Conservation (phyloP, 2,329 filamentous ascomycete species). For the Fusarium staphyleae region DNA sequence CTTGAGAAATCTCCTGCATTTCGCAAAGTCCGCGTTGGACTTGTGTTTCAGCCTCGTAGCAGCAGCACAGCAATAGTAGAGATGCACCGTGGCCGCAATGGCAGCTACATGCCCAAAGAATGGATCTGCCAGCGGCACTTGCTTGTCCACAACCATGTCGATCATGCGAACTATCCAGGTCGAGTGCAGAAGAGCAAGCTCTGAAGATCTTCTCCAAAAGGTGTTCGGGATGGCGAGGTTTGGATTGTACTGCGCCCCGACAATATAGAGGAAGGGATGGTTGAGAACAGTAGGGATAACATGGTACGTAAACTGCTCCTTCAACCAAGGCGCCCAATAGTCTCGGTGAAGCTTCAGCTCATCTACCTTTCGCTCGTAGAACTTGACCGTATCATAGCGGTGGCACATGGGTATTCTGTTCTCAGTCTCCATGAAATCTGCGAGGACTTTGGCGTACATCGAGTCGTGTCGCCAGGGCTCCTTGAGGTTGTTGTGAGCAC, state of each 20-base stretch:
- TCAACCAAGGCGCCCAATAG: slow-evolving; percentile 61
- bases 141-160: slow-evolving; percentile 60
- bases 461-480: slow-evolving; percentile 62
- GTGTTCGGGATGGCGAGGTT: slow-evolving; percentile 61
- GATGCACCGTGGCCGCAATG: slow-evolving; percentile 60
- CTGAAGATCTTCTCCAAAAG: slow-evolving; percentile 60
- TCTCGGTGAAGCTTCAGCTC: slow-evolving; percentile 54
- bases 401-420: slow-evolving; percentile 58
- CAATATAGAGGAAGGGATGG: slow-evolving; percentile 61
- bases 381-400: slow-evolving; percentile 60
- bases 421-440: slow-evolving; percentile 60
- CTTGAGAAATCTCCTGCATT: slow-evolving; percentile 58
- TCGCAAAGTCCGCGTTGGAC: slow-evolving; percentile 59
- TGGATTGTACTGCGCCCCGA: slow-evolving; percentile 58
- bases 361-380: slow-evolving; percentile 57
- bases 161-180: slow-evolving; percentile 63
- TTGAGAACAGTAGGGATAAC: slow-evolving; percentile 59
- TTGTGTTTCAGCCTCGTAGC: slow-evolving; percentile 58
- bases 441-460: slow-evolving; percentile 57
- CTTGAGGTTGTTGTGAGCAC: slow-evolving; percentile 54
- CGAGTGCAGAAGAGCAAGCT: slow-evolving; percentile 58
- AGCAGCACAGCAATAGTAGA: slow-evolving; percentile 61
- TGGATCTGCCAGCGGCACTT: slow-evolving; percentile 56
- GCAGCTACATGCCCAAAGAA: slow-evolving; percentile 60
- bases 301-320: slow-evolving; percentile 61